Evolutionary conservation across 768 basidiomycete species (phyloP).

Genomic region (Mycena amicta): DNA sequence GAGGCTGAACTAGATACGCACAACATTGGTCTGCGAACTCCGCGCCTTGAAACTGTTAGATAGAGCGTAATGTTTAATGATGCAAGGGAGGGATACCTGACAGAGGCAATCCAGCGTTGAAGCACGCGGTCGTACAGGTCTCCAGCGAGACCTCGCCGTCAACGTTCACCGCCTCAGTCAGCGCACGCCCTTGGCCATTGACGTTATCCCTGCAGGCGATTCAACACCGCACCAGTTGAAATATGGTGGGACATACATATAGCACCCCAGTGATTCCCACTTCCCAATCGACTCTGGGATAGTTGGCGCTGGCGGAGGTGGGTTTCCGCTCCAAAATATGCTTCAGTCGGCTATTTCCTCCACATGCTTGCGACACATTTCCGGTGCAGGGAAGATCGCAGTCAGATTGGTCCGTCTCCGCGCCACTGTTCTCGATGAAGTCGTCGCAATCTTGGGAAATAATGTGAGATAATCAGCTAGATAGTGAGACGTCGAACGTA

Average conservation of each 20-base stretch:
- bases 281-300: constrained; percentile 57
- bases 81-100: too few species aligned
- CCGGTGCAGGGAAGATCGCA: constrained; percentile 69
- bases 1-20: too few species aligned
- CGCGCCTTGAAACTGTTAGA: too few species aligned
- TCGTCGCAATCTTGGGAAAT: constrained; percentile 70
- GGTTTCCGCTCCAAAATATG: constrained; percentile 62
- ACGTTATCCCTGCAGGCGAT: constrained; percentile 46
- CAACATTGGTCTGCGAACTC: constrained; percentile 58
- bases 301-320: constrained; percentile 57
- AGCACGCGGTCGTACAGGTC: constrained; percentile 63
- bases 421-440: constrained; percentile 46
- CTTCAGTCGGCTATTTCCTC: constrained; percentile 59
- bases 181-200: constrained; percentile 42
- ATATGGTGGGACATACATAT: constrained; percentile 50
- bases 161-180: constrained; percentile 34
- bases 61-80: too few species aligned
- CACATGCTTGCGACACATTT: constrained; percentile 58
- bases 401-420: constrained; percentile 48
- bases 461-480: too few species aligned
- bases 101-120: constrained; percentile 43
- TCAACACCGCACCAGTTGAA: too few species aligned
- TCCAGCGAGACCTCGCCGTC: constrained; percentile 56
- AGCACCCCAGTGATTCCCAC: constrained; percentile 78
- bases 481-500: too few species aligned